Percentiles rank a stretch among this genome's conserved stretches.
Evolutionary conservation across 495 filamentous ascomycete species (phyloP).

Genomic region (Trichoderma reesei): DNA sequence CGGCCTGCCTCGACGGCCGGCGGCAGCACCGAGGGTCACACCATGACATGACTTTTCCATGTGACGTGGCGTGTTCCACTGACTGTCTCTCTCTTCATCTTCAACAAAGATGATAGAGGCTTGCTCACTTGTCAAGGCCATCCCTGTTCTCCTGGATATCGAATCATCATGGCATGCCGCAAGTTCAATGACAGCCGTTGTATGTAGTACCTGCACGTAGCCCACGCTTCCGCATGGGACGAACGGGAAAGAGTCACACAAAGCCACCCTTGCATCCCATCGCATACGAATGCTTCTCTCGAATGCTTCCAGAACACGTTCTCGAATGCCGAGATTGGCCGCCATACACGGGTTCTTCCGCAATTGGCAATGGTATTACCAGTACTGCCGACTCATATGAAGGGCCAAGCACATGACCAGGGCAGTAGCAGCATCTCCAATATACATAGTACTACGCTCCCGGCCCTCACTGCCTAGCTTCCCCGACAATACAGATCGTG

Average conservation of each 20-base stretch:
- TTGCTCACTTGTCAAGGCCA: not conserved
- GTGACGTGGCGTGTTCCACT: not conserved
- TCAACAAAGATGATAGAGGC: no score
- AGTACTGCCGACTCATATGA: not conserved
- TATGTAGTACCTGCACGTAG: not conserved
- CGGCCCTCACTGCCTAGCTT: not conserved
- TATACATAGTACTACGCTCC: not conserved
- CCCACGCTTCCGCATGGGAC: not conserved
- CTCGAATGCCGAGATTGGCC: not conserved
- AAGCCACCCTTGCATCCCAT: not conserved
- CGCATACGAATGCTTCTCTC: not conserved
- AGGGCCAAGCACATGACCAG: not conserved
- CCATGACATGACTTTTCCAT: constrained; percentile 2
- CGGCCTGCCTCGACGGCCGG: not conserved
- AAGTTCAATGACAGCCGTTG: no score
- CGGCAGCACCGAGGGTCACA: not conserved
- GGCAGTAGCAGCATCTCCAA: not conserved
- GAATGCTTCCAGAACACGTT: not conserved
- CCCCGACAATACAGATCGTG: not conserved
- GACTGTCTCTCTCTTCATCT: not conserved
- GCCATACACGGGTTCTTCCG: not conserved
- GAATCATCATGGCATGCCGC: not conserved
- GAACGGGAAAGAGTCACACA: not conserved
- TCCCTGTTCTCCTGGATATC: not conserved
- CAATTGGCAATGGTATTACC: no score